These are phyloP conservation scores for Cucurbita ficifolia DNA, from an alignment of 306 rosid genomes.

Conservation along the genomic window DNA sequence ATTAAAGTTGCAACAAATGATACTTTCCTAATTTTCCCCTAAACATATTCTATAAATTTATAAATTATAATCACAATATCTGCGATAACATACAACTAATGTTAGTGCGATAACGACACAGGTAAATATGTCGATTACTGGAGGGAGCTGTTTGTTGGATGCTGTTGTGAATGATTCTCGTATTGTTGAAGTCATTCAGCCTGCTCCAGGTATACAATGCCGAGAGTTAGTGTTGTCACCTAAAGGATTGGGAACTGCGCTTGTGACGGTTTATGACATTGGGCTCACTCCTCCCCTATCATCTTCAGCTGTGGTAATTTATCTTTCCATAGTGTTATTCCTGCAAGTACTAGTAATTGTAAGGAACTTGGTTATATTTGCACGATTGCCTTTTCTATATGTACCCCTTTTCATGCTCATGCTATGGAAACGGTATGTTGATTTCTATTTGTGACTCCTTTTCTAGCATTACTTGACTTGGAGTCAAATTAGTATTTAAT, in stretches of 20 bases:
- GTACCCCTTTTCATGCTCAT: neutral
- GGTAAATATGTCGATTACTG: constrained; percentile 62
- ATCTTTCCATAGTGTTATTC: neutral
- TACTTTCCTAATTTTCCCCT: neutral
- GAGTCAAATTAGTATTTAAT: neutral
- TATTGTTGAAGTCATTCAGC: constrained; percentile 59
- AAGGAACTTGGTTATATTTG: neutral
- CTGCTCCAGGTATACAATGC: constrained; percentile 50
- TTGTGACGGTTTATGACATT: constrained; percentile 58
- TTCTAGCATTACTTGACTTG: neutral
- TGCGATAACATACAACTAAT: neutral
- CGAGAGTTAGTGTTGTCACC: constrained; percentile 52
- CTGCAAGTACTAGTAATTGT: neutral
- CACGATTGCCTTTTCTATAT: neutral
- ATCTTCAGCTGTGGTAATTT: constrained; percentile 66
- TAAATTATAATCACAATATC: neutral
- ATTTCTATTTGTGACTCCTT: neutral
- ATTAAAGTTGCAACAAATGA: neutral
- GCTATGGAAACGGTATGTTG: neutral
- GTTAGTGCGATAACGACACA: constrained; percentile 5
- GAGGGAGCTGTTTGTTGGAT: constrained; percentile 95
- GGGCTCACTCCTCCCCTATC: constrained; percentile 61
- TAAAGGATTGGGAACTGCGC: constrained; percentile 65
- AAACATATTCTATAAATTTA: neutral
- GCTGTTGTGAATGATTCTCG: constrained; percentile 58